A percentile compares a stretch with the other conserved stretches of the same genome.
These are phyloP conservation scores for Rhexocercosporidium sp. DNA, from an alignment of 2,329 filamentous ascomycete species.

Conservation along the genomic window DNA sequence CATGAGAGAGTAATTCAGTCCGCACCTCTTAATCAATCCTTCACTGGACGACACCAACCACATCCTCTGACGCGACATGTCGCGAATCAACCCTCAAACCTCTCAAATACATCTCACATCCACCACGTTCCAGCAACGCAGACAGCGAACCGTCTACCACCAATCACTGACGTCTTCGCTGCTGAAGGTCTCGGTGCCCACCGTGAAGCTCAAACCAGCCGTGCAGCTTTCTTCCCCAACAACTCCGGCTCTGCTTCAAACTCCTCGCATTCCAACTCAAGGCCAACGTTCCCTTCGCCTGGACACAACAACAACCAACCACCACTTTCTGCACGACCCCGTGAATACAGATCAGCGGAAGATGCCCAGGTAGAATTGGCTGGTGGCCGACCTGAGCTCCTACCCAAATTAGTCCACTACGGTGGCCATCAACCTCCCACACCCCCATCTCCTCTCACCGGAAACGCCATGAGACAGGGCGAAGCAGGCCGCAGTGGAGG, in stretches of 20 bases:
- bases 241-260: slow-evolving; percentile 50
- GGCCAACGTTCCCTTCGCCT: slow-evolving; percentile 78
- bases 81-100: slow-evolving; percentile 79
- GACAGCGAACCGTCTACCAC: slow-evolving; percentile 89
- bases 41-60: slow-evolving; percentile 85
- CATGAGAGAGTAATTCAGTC: slow-evolving; percentile 97
- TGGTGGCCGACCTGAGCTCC: slow-evolving; percentile 87
- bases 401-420: slow-evolving; percentile 95
- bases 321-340: slow-evolving; percentile 64
- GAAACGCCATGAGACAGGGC: slow-evolving; percentile 38
- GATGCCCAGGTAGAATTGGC: slow-evolving; percentile 91
- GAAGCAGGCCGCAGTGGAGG: slow-evolving; percentile 56
- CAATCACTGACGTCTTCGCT: slow-evolving; percentile 93
- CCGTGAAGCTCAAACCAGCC: slow-evolving; percentile 49
- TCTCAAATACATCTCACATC: slow-evolving; percentile 86
- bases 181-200: slow-evolving; percentile 71
- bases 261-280: slow-evolving; percentile 66
- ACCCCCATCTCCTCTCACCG: slow-evolving; percentile 61
- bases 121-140: slow-evolving; percentile 88
- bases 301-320: slow-evolving; percentile 66
- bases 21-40: slow-evolving; percentile 91
- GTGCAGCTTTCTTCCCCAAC: slow-evolving; percentile 33
- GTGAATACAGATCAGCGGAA: slow-evolving; percentile 94
- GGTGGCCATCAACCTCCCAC: slow-evolving; percentile 92
- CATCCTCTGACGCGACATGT: slow-evolving; percentile 79